Base-by-base conservation (phyloP, 441 rosid genomes). In the Jatropha multifida region DNA sequence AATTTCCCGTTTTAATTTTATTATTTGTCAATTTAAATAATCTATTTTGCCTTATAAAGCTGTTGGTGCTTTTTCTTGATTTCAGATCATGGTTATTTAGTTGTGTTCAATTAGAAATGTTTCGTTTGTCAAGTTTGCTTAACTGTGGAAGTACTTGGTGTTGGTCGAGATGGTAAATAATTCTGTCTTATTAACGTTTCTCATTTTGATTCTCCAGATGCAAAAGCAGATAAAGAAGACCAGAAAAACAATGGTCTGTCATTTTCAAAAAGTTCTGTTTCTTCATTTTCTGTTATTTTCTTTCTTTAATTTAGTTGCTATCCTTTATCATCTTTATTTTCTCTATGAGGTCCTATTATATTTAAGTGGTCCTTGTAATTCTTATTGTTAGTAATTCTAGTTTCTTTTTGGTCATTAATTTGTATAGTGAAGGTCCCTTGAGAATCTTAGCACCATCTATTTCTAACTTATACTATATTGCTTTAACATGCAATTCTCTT, bases 191-290 rank as follows among this genome's bases (percentile, higher is more conserved):
- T 79, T 62, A 23, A 65, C 81, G 13, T 48, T 40, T 46, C n/a
- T 68, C 69, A 38, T 76, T 73, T 67, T 72, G 7, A 68, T 87
- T 81, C 81, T 85, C 73, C 79, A 95, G 98, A 95, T 86, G 82
- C 86, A 38, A 95, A 93, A 82, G 83, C 76, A 13, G 98, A 93
- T 63, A 95, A 92, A 83, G 99, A 93, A 86, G 98, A 95, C 44
- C 73, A 82, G 46, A 95, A 90, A 86, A 87, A 73, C 84, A 87
- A 82, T 27, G 91, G 99, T 95, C 77, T 26, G 83, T 72, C 7
- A 54, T 48, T 65, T 72, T 49, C 51, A 10, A 66, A 62, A 69
- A 66, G 48, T 44, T 77, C 23, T 68, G 55, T 82, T 49, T 10
- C 63, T 32, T 42, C 65, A 46, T 72, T 40, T 73, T 55, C 54